Conservation (phyloP, 768 basidiomycete genomes). For the Chalciporus pseudorubinellus region DNA sequence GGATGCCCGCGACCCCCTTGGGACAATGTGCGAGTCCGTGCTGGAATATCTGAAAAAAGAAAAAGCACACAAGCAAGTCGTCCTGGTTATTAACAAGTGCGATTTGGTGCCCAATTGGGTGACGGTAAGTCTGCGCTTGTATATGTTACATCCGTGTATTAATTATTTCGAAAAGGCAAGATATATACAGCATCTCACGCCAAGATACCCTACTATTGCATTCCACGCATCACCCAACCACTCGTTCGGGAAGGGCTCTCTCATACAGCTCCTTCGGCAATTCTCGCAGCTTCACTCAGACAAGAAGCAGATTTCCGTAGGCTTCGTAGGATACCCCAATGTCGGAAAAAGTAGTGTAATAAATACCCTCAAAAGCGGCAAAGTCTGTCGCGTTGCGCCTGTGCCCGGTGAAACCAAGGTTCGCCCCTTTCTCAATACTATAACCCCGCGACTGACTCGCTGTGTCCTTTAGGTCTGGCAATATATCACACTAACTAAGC, state of each 20-base stretch:
- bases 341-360: conserved; percentile 97
- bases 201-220: conserved; percentile 93
- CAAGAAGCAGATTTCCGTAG: conserved; percentile 99
- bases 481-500: conserved; percentile 94
- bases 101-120: conserved; percentile 99
- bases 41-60: conserved; percentile 93
- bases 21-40: conserved; percentile 92
- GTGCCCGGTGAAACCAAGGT: conserved; percentile 96
- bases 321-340: conserved; percentile 97
- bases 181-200: conserved; percentile 93
- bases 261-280: conserved; percentile 94
- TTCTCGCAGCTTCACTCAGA: conserved; percentile 97
- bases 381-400: conserved; percentile 95
- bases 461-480: conserved; percentile 76
- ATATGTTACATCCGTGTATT: not conserved
- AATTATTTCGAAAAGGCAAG: conserved; percentile 59
- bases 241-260: conserved; percentile 97
- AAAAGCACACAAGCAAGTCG: conserved; percentile 96
- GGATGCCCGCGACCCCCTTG: conserved; percentile 93
- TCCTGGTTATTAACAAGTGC: conserved; percentile 97
- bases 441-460: not conserved
- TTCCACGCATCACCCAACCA: conserved; percentile 99
- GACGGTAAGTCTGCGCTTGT: conserved; percentile 59
- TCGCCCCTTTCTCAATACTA: conserved; percentile 2
- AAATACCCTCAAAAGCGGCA: conserved; percentile 97